phyloP scores from a whole-genome alignment of 306 rosid genomes.

The Dalbergia cultrata region DNA sequence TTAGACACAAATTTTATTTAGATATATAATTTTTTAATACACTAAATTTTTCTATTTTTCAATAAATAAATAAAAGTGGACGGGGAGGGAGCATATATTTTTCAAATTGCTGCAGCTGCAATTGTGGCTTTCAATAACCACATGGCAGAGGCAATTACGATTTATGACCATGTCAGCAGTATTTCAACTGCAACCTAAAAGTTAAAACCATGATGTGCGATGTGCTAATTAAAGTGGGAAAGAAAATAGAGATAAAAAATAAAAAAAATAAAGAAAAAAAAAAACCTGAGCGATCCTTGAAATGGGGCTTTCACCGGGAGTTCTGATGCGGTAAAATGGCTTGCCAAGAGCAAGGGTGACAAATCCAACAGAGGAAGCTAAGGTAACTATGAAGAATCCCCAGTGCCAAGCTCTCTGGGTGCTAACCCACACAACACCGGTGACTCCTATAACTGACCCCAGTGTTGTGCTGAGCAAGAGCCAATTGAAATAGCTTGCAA shows the following conservation, averaged over 20 bases:
- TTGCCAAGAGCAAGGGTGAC: conserved; percentile 70
- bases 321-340: conserved; percentile 72
- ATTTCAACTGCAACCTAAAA: too few species aligned
- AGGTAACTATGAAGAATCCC: conserved; percentile 72
- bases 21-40: too few species aligned
- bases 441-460: conserved; percentile 76
- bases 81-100: too few species aligned
- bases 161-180: too few species aligned
- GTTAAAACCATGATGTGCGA: too few species aligned
- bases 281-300: conserved; percentile 63
- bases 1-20: too few species aligned
- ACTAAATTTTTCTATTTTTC: too few species aligned
- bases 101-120: too few species aligned
- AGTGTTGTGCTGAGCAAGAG: conserved; percentile 67
- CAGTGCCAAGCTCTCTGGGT: conserved; percentile 67
- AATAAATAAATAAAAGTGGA: too few species aligned
- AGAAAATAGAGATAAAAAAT: not conserved
- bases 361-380: conserved; percentile 66
- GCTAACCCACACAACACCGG: conserved; percentile 74
- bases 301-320: conserved; percentile 70
- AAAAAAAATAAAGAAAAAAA: too few species aligned
- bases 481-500: conserved; percentile 76
- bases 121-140: not conserved
- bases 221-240: not conserved
- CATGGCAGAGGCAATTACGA: too few species aligned